Evolutionary conservation across 805 yeast species (phyloP), one percentile per base, ranked within the genome.

Genomic region (Suhomyces emberorum): DNA sequence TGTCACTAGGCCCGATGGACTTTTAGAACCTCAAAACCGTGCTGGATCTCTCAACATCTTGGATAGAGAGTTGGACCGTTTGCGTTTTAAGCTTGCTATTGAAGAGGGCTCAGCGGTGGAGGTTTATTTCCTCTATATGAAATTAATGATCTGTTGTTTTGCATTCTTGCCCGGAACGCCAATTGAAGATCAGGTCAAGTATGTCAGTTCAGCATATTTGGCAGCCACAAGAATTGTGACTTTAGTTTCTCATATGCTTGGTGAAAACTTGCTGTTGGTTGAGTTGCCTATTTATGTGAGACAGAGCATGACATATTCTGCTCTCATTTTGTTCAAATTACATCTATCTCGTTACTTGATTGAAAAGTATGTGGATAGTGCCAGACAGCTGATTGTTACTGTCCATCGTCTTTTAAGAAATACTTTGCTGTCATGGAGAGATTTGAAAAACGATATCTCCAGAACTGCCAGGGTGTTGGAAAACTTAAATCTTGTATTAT

Each of bases 101-200:
- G 82, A 79, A 40, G 73, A 70, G 23, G 83, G 80, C 41, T 69
- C 79, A 1, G 70, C 81, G 0, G 80, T 87, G 5, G 95, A 88
- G 47, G 81, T 85, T 28, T 85, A 85, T 52, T 84, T 76, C 51
- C 69, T 86, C 4, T 88, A 89, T 57, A 81, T 87, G 31, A 79
- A 83, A 49, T 69, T 87, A 43, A 83, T 85, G 76, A 74, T 89
- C 29, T 86, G 95, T 55, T 79, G 89, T 39, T 89, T 86, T 70
- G 91, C 96, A 3, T 89, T 89, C 48, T 65, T 88, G 41, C 91
- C 95, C n/a, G 89, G 87, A 15, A 83, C 95, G 0, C 88, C 95
- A 7, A 74, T 80, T 36, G 93, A 83, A 47, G 95, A 86, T 58
- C 95, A 87, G 59, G 83, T 87, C 1, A 79, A 81, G 49, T 88